A percentile compares a stretch with the other conserved stretches of the same genome.
Evolutionary conservation across 2,329 filamentous ascomycete genomes (phyloP).

Genomic region (Tetracladium maxilliforme): DNA sequence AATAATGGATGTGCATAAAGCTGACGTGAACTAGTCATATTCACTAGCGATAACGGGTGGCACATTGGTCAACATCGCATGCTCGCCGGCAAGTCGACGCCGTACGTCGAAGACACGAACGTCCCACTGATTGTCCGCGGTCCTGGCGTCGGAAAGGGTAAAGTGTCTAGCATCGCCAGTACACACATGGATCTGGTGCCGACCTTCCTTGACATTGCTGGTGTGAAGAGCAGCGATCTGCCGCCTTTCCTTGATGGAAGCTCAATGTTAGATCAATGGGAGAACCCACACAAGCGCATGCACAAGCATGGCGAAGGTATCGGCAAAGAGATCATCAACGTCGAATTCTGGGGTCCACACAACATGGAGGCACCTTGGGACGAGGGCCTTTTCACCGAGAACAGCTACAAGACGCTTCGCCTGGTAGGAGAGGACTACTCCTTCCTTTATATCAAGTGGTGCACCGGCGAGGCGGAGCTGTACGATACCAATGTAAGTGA

Average conservation of each 20-base stretch:
- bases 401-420: constrained; percentile 14
- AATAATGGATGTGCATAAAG: too few species aligned
- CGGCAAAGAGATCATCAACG: constrained; percentile 11
- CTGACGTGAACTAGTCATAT: too few species aligned
- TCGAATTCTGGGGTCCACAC: constrained; percentile 13
- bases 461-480: too few species aligned
- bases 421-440: constrained; percentile 9
- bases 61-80: constrained; percentile 12
- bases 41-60: constrained; percentile 16
- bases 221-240: too few species aligned
- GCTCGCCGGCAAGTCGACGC: constrained; percentile 11
- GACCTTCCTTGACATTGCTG: constrained; percentile 14
- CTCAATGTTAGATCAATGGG: constrained; percentile 14
- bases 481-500: too few species aligned
- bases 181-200: constrained; percentile 13
- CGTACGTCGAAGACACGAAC: constrained; percentile 16
- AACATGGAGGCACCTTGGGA: constrained; percentile 8
- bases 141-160: constrained; percentile 9
- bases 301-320: constrained; percentile 3
- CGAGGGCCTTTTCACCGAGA: constrained; percentile 4
- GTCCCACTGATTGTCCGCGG: constrained; percentile 15
- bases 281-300: constrained; percentile 5
- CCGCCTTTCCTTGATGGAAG: constrained; percentile 13
- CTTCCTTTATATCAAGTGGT: too few species aligned
- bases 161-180: constrained; percentile 8